Evolutionary conservation across 441 rosid genomes (phyloP).

Genomic region (Erodium moschatum): DNA sequence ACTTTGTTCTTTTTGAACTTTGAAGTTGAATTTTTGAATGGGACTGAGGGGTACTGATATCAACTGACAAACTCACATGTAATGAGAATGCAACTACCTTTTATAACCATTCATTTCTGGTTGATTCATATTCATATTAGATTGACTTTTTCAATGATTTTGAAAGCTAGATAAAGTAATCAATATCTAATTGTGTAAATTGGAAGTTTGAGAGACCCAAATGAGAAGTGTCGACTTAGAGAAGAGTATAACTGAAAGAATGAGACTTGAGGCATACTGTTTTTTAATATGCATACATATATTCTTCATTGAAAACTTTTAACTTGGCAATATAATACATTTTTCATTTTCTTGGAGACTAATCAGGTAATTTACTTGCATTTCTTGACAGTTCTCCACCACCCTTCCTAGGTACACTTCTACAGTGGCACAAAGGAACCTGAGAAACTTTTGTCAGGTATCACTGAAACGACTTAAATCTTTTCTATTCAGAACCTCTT

Average conservation of each 20-base stretch:
- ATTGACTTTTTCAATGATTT: background rate
- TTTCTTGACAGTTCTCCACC: conserved; percentile 43
- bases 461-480: conserved; percentile 12
- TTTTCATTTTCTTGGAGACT: conserved; percentile 9
- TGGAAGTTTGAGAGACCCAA: background rate
- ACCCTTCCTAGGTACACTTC: conserved; percentile 81
- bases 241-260: background rate
- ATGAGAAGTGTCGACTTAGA: background rate
- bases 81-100: background rate
- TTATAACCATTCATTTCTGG: background rate
- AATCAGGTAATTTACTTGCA: conserved; percentile 11
- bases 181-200: background rate
- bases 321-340: conserved; percentile 2
- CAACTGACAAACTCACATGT: background rate
- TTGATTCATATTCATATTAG: background rate
- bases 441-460: conserved; percentile 56
- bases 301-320: background rate
- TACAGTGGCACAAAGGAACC: conserved; percentile 61
- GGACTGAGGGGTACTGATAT: background rate
- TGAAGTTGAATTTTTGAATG: background rate
- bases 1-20: background rate
- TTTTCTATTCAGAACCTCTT: background rate
- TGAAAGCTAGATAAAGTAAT: background rate
- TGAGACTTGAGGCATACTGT: background rate
- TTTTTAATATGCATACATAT: background rate